These are phyloP conservation scores for Quillaja saponaria DNA, from an alignment of 306 rosid species.

Conservation along the genomic window DNA sequence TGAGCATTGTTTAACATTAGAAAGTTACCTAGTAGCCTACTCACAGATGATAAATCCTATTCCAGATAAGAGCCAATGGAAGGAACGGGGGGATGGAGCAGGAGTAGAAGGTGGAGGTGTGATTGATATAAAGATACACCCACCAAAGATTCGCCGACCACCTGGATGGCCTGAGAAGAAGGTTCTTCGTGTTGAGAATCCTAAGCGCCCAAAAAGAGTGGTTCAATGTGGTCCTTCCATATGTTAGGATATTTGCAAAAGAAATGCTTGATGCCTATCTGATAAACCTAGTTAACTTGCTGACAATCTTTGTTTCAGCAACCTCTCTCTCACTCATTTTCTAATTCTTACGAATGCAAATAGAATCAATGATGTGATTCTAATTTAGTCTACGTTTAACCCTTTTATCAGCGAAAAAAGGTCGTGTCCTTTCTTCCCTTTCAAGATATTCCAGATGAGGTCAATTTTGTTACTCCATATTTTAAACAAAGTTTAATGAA, in stretches of 20 bases:
- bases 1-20: conserved; percentile 87
- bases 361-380: conserved; percentile 55
- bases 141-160: conserved; percentile 92
- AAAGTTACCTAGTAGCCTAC: conserved; percentile 70
- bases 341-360: conserved; percentile 27
- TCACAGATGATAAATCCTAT: conserved; percentile 76
- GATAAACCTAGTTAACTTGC: conserved; percentile 45
- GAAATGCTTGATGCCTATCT: conserved; percentile 84
- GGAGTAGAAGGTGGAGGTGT: conserved; percentile 85
- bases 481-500: too few species aligned
- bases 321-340: conserved; percentile 22
- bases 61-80: conserved; percentile 82
- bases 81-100: conserved; percentile 67
- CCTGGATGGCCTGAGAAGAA: conserved; percentile 99
- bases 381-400: conserved; percentile 56
- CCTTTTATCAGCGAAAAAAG: conserved; percentile 42
- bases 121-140: conserved; percentile 65
- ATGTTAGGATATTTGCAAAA: conserved; percentile 98
- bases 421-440: neutral
- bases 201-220: conserved; percentile 92
- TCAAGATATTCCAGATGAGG: neutral
- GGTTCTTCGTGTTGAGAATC: conserved; percentile 82
- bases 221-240: conserved; percentile 98
- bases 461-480: neutral
- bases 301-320: conserved; percentile 33